Evolutionary conservation across 768 basidiomycete genomes (phyloP), one percentile per base, ranked within the genome.

Genomic region (Termitomyces sp.): DNA sequence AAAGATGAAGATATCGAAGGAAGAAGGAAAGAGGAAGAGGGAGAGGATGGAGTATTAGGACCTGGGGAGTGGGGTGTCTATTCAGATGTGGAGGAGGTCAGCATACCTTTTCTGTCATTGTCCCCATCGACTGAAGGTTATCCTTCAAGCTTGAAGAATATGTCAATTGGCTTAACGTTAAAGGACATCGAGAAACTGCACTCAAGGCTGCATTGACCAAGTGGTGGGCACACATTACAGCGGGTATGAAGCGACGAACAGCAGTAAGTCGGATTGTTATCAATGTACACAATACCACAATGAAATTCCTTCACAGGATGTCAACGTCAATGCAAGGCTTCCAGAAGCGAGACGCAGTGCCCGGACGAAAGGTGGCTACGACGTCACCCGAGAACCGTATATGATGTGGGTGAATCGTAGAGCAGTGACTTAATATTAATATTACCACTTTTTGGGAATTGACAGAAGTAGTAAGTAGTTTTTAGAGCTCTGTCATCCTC

Each of bases 31-130:
- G 87, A 87, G 49, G 95, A 95, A 70, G 95, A 96, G 70, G 93
- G 90, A 2, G 81, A 82, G 60, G 86, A 88, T 26, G 87, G 87
- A 9, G 79, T 88, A 67, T 76, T 98, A 46, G 80, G 75, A 18
- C 73, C 86, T 33, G 86, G 86, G 56, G 90, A 96, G 65, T 99
- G 96, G 96, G 95, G 85, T n/a, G 87, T 85, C 20, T 96, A 91
- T 72, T 86, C 89, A 52, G 88, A 91, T 60, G 70, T 88, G 26
- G 93, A 97, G 68, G 88, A 95, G 87, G 95, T 95, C 64, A 59
- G 84, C 71, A 20, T 38, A 10, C 35, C 43, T 36, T 51, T 33
- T 36, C 40, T 33, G 56, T 33, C 47, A 54, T 38, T 13, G 14
- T 56, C 47, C 33, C 52, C 50, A 16, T 43, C 9, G 32, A 35